Conservation (phyloP, 371 early-diverging fungal genomes). For the Zychaea mexicana region DNA sequence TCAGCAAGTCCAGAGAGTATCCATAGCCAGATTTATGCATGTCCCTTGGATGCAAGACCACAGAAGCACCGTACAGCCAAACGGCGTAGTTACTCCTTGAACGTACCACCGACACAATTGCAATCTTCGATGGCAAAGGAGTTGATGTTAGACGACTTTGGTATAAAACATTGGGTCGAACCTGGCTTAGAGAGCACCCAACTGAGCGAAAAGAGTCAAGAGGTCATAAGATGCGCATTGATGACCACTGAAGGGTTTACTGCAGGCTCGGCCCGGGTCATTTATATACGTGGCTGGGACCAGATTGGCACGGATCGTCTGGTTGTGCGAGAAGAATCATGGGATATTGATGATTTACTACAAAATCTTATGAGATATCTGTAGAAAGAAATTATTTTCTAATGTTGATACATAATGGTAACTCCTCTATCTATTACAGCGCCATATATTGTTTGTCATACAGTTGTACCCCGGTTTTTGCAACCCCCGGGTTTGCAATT, state of each 20-base stretch:
- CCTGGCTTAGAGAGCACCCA: not conserved
- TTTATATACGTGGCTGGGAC: not conserved
- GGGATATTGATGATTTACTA: conserved; percentile 1
- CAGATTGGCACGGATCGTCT: not conserved
- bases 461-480: too few relatives aligned
- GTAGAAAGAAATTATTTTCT: not conserved
- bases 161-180: not conserved
- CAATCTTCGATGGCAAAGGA: not conserved
- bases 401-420: too few relatives aligned
- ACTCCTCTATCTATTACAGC: too few relatives aligned
- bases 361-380: not conserved
- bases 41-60: conserved; percentile 1
- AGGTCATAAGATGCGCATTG: not conserved
- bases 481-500: too few relatives aligned
- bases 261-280: not conserved
- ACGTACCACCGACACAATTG: too few relatives aligned
- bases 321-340: not conserved
- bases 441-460: too few relatives aligned
- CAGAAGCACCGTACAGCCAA: too few relatives aligned
- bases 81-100: too few relatives aligned
- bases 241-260: not conserved
- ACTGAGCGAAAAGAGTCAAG: not conserved
- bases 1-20: not conserved
- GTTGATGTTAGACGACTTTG: not conserved
- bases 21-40: not conserved